Percentiles rank a stretch among this genome's conserved stretches.
phyloP scores from a whole-genome alignment of 805 yeast species.

The Ogataea zsoltii region DNA sequence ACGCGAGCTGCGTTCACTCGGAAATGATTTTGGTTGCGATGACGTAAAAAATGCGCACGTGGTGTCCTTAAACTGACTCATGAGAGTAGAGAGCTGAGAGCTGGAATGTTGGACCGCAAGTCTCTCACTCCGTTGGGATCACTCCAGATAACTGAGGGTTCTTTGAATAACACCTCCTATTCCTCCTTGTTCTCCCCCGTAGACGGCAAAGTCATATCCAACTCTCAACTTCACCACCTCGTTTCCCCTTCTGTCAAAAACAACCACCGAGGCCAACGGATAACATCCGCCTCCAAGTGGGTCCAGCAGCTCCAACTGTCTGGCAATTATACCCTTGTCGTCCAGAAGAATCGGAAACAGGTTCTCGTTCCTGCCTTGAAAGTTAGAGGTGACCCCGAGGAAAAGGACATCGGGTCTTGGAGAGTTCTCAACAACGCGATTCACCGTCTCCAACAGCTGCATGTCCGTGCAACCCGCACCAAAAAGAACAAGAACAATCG shows the following conservation, averaged over 20 bases:
- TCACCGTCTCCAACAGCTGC: slow-evolving; percentile 15
- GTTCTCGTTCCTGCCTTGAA: slow-evolving; percentile 11
- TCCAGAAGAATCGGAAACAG: slow-evolving; percentile 33
- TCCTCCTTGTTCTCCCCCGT: slow-evolving; percentile 8
- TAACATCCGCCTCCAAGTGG: slow-evolving; percentile 40
- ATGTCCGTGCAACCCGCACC: slow-evolving; percentile 18
- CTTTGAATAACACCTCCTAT: no score
- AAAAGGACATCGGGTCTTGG: slow-evolving; percentile 9
- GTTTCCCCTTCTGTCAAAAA: slow-evolving; percentile 25
- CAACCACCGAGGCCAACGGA: slow-evolving; percentile 32
- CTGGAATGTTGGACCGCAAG: no score
- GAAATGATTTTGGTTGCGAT: no score
- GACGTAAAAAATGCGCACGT: no score
- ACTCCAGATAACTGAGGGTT: no score
- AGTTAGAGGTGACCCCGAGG: slow-evolving; percentile 27
- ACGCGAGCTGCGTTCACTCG: no score
- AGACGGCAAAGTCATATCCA: slow-evolving; percentile 28
- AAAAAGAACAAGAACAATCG: slow-evolving; percentile 18
- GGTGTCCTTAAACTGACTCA: no score
- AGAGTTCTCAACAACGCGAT: not conserved
- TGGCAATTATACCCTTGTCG: slow-evolving; percentile 28
- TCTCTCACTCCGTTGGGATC: no score
- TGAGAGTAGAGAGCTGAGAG: no score
- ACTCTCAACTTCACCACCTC: slow-evolving; percentile 27
- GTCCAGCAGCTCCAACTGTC: slow-evolving; percentile 25